phyloP scores from a whole-genome alignment of 306 rosid genomes.

The Prunus davidiana region DNA sequence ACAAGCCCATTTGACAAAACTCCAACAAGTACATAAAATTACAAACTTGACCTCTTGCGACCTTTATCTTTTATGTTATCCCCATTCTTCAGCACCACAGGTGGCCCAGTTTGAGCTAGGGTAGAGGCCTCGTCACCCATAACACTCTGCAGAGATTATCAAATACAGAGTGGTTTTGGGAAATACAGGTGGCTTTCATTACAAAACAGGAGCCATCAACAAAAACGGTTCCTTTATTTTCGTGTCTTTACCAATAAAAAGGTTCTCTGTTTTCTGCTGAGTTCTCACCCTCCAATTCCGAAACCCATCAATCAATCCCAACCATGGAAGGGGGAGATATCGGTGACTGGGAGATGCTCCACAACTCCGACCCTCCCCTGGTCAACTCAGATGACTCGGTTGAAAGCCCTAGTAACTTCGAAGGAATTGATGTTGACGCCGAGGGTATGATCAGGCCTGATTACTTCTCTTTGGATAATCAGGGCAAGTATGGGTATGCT shows the following conservation, averaged over 20 bases:
- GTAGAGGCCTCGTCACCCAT: not conserved
- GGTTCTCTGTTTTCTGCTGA: not conserved
- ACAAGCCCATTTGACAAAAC: not conserved
- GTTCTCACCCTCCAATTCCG: not conserved
- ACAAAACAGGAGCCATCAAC: not conserved
- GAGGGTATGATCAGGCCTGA: slow-evolving; percentile 55
- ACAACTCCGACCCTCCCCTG: slow-evolving; percentile 23
- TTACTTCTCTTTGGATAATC: slow-evolving; percentile 56
- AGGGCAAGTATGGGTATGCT: slow-evolving; percentile 16
- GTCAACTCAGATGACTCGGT: slow-evolving; percentile 11
- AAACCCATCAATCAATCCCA: not conserved
- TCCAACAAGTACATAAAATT: not conserved
- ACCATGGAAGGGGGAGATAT: slow-evolving; percentile 40
- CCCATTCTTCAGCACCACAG: not conserved
- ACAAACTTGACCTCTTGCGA: not conserved
- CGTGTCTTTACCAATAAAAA: slow-evolving; percentile 14
- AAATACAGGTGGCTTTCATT: not conserved
- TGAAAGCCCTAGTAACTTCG: slow-evolving; percentile 16
- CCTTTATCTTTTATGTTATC: not conserved
- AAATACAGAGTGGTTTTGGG: not conserved
- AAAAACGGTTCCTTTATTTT: not conserved
- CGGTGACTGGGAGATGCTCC: slow-evolving; percentile 67
- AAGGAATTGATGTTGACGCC: slow-evolving; percentile 35
- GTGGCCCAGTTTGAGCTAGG: not conserved
- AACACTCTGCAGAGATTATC: not conserved